phyloP scores from a whole-genome alignment of 345 rosid genomes.

The Isatis tinctoria region DNA sequence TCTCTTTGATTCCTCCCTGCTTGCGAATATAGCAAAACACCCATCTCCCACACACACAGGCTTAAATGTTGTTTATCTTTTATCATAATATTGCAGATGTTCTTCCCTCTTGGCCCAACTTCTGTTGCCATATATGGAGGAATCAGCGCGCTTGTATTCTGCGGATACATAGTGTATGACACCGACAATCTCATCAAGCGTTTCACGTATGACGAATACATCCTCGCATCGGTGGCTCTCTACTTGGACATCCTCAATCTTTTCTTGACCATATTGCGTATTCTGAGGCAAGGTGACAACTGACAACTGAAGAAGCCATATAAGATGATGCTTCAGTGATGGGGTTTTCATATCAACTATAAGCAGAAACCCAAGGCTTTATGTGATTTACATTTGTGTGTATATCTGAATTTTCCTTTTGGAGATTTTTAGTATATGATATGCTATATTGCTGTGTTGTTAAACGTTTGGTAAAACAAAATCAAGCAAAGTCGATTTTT shows the following conservation, averaged over 20 bases:
- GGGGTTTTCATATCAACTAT: not conserved
- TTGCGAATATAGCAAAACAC: not conserved
- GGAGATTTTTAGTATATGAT: not conserved
- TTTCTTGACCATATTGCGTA: slow-evolving; percentile 80
- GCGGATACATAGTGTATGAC: slow-evolving; percentile 87
- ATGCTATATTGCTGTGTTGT: not conserved
- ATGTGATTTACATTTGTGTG: slow-evolving; percentile 27
- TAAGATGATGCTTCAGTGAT: not conserved
- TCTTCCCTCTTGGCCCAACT: slow-evolving; percentile 86
- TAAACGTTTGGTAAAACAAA: not conserved
- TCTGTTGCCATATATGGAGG: slow-evolving; percentile 76
- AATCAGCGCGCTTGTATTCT: slow-evolving; percentile 76
- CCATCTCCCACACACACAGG: not conserved
- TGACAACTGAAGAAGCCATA: slow-evolving; percentile 38
- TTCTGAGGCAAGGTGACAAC: slow-evolving; percentile 58
- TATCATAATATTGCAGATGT: slow-evolving; percentile 43
- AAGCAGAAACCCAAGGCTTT: not conserved
- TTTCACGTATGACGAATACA: slow-evolving; percentile 87
- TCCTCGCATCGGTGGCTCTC: slow-evolving; percentile 80
- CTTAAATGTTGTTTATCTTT: not conserved
- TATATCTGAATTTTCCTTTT: slow-evolving; percentile 8
- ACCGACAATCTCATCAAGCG: slow-evolving; percentile 92
- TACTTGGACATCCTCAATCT: slow-evolving; percentile 91
- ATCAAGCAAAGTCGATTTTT: slow-evolving; percentile 11
- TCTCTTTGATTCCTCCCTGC: not conserved